Evolutionary conservation across 768 basidiomycete species (phyloP).

Genomic region (Suillus subaureus): DNA sequence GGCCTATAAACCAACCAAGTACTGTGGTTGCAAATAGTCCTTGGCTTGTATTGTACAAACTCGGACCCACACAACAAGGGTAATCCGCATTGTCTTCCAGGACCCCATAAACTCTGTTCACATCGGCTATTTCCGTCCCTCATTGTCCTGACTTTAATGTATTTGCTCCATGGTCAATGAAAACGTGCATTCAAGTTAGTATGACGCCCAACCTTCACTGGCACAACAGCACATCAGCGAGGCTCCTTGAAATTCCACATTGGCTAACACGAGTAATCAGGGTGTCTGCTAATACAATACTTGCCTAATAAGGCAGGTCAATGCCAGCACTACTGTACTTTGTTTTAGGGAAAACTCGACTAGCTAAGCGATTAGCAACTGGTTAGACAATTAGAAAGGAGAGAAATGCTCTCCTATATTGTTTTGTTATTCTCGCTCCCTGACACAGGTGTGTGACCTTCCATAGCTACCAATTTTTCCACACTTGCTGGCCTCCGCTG

Average conservation of each 20-base stretch:
- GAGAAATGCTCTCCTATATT: neutral
- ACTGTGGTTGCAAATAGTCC: conserved; percentile 1
- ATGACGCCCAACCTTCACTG: neutral
- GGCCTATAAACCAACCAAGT: neutral
- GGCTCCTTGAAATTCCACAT: neutral
- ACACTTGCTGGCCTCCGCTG: neutral
- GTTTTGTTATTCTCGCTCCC: neutral
- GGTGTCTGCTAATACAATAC: conserved; percentile 23
- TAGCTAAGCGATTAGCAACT: neutral
- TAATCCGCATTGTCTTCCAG: conserved; percentile 18
- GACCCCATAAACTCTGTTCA: conserved; percentile 17
- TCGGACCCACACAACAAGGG: conserved; percentile 22
- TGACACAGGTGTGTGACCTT: neutral
- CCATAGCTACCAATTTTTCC: neutral
- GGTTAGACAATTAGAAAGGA: neutral
- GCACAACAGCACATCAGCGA: neutral
- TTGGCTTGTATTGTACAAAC: conserved; percentile 10
- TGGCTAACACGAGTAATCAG: neutral
- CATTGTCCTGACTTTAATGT: conserved; percentile 12
- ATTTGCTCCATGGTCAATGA: conserved; percentile 2
- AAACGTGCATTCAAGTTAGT: neutral
- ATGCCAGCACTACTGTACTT: neutral
- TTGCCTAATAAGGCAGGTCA: conserved; percentile 16
- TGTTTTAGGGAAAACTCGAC: neutral
- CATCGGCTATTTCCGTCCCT: conserved; percentile 5